Evolutionary conservation across 2,329 filamentous ascomycete species (phyloP), one percentile per base, ranked within the genome.

Genomic region (Alternaria gansuensis): DNA sequence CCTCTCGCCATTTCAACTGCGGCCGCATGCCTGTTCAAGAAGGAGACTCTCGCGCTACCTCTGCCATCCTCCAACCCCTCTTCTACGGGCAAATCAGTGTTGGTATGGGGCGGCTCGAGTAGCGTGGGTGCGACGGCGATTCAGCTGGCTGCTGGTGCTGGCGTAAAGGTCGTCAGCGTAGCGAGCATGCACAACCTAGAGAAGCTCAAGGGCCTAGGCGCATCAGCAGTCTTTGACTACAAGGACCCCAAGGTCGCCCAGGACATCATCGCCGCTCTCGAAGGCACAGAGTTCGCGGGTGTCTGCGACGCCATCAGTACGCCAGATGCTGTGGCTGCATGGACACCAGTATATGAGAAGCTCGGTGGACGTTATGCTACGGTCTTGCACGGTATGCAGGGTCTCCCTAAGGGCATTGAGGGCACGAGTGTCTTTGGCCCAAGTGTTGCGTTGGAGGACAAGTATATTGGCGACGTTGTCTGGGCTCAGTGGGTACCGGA

Each of bases 91-190:
- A 80, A 80, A 67, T 76, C 75, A 5, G 68, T 82, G 11, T 64
- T 85, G 5, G 69, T 85, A 13, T 86, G 82, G 81, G 84, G 84
- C n/a, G 85, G 83, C 0, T 78, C 81, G 3, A 69, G 67, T 59
- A 73, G 69, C 33, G 70, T 83, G 13, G 72, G 82, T 23, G 79
- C 81, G 28, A 74, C 69, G 3, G 80, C 79, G 0, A 79, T 83
- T 41, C 81, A 83, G 56, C 66, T 82, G 4, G 80, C 79, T 0
- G 73, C 67, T 0, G 77, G 75, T 0, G 66, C 78, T 11, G 80
- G 81, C 4, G 75, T 79, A 51, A 74, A 76, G 24, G 79, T 83
- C 9, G 64, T 79, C 53, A 71, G 72, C 1, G 79, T 80, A 0
- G 75, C 76, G 0, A 77, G 77, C 5, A 69, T 69, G 46, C 69